Base-by-base conservation (phyloP, 306 rosid species). In the Malus orientalis region DNA sequence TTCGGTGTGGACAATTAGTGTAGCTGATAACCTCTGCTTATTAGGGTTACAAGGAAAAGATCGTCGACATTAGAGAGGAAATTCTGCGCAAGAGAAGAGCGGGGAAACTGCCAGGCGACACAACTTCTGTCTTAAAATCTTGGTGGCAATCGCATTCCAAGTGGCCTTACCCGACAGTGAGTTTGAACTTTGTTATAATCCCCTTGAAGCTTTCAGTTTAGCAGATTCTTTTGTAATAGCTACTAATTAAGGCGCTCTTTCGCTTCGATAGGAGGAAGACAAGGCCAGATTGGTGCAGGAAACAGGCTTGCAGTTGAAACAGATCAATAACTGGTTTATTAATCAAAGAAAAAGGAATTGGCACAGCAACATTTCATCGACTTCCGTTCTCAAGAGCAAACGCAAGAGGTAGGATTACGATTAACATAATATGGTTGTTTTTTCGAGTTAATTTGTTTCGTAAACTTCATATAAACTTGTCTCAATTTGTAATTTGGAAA, bases 101-200 rank as follows among this genome's bases (percentile, higher is more conserved):
- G 1, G 99, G 99, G 78, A 95, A 95, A 75, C 93, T 92, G 78
- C 99, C 99, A 1, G 93, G 99, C 23, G 99, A 92, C 83, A 95
- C 99, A 11, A 95, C 99, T 82, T 95, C 97, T 15, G 97, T 89
- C 57, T 86, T 95, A 60, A 95, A 95, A 86, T 80, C 90, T 70
- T 95, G 99, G 99, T 95, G 99, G 99, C 93, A 90, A 82, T 83
- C 99, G 72, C 99, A 95, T 84, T 82, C 98, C 63, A 92, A 92
- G 71, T 95, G 99, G 99, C 99, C 98, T 73, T 95, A 95, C 78
- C 99, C 99, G 33, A 95, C 99, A 0, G 99, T 95, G 86, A 88
- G 88, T 85, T 80, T 59, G 54, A 57, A 60, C 20, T 27, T 42
- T 9, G 15, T n/a, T 47, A 45, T 20, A 19, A 29, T 29, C 9